Conservation (phyloP, 768 basidiomycete species). For the Dendrothele bispora region DNA sequence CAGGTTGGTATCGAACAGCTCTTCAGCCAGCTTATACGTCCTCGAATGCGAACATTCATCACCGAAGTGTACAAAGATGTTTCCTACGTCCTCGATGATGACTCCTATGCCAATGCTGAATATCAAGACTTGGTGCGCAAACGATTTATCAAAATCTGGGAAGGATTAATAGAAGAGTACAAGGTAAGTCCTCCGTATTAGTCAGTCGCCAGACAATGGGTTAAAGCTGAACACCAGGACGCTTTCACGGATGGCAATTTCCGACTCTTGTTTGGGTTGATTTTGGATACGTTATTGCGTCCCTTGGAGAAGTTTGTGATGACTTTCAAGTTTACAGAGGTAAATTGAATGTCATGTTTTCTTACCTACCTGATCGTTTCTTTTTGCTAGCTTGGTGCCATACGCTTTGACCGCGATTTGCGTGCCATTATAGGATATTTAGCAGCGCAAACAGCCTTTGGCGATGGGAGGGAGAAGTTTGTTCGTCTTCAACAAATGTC, state of each 20-base stretch:
- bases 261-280: conserved; percentile 80
- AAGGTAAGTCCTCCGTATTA: conserved; percentile 59
- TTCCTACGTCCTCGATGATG: conserved; percentile 87
- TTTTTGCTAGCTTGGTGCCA: conserved; percentile 77
- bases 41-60: conserved; percentile 80
- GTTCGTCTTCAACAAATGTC: conserved; percentile 90
- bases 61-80: conserved; percentile 90
- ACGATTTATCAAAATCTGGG: conserved; percentile 90
- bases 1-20: conserved; percentile 89
- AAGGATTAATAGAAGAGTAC: conserved; percentile 80
- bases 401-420: conserved; percentile 92
- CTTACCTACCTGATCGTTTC: neutral
- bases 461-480: conserved; percentile 92
- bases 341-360: conserved; percentile 26
- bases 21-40: conserved; percentile 92
- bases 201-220: too few relatives aligned
- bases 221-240: conserved; percentile 67
- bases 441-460: conserved; percentile 85
- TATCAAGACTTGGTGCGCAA: conserved; percentile 86
- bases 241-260: conserved; percentile 88
- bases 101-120: conserved; percentile 79
- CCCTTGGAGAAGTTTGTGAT: conserved; percentile 93
- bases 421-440: conserved; percentile 82
- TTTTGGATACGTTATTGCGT: conserved; percentile 84
- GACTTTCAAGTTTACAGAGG: conserved; percentile 86